phyloP scores from a whole-genome alignment of 768 basidiomycete species.

The Trametes cingulata region DNA sequence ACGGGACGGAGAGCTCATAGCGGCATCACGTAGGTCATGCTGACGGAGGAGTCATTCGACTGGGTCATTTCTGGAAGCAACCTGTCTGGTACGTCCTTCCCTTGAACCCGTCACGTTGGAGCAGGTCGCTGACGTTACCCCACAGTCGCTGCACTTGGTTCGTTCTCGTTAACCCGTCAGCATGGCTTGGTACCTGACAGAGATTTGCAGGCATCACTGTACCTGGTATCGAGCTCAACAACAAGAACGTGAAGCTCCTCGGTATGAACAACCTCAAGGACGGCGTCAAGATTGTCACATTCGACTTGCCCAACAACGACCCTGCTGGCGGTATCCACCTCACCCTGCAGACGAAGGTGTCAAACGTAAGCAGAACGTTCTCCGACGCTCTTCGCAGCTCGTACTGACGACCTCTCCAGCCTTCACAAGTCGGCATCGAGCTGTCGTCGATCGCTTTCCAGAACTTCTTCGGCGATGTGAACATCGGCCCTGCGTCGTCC shows the following conservation, averaged over 20 bases:
- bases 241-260: conserved; percentile 62
- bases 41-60: conserved; percentile 65
- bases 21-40: conserved; percentile 41
- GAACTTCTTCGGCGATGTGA: conserved; percentile 50
- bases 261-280: conserved; percentile 70
- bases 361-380: conserved; percentile 51
- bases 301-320: conserved; percentile 71
- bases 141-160: neutral
- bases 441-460: conserved; percentile 63
- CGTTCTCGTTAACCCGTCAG: no score
- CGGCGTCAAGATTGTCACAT: conserved; percentile 63
- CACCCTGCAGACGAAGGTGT: conserved; percentile 57
- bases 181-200: no score
- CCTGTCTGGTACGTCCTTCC: conserved; percentile 49
- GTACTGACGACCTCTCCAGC: conserved; percentile 39
- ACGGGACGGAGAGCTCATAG: neutral
- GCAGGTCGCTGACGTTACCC: neutral
- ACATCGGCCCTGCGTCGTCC: conserved; percentile 61
- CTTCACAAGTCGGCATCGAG: conserved; percentile 73
- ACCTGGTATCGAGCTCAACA: conserved; percentile 51
- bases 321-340: conserved; percentile 71
- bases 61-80: conserved; percentile 71
- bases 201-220: conserved; percentile 52
- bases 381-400: neutral
- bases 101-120: neutral